A percentile compares a stretch with the other conserved stretches of the same genome.
These are phyloP conservation scores for Lasiosphaeria miniovina DNA, from an alignment of 495 filamentous ascomycete species.

Conservation along the genomic window DNA sequence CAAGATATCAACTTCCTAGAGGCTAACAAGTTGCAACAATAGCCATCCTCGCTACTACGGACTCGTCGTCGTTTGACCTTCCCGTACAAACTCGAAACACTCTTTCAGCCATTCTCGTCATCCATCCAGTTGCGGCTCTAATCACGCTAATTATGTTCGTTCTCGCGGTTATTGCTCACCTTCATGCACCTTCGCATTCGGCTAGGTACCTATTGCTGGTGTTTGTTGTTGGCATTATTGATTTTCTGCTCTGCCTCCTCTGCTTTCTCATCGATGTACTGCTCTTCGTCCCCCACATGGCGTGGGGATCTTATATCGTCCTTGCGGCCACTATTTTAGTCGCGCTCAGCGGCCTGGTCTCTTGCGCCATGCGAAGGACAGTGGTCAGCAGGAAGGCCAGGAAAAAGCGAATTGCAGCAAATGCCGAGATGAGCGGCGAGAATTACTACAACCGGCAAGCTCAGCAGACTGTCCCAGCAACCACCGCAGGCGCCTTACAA, in stretches of 20 bases:
- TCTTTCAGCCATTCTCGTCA: slow-evolving; percentile 85
- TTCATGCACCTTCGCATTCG: slow-evolving; percentile 90
- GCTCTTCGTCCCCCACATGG: slow-evolving; percentile 88
- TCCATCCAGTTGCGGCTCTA: slow-evolving; percentile 87
- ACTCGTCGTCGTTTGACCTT: slow-evolving; percentile 64
- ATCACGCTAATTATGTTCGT: slow-evolving; percentile 81
- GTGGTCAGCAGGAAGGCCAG: slow-evolving; percentile 88
- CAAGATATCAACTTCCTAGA: neutral
- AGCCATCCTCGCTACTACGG: slow-evolving; percentile 28
- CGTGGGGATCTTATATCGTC: slow-evolving; percentile 94
- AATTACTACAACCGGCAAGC: slow-evolving; percentile 81
- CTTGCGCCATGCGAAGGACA: slow-evolving; percentile 95
- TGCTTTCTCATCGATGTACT: slow-evolving; percentile 95
- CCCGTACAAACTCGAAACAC: slow-evolving; percentile 70
- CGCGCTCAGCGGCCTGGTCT: slow-evolving; percentile 76
- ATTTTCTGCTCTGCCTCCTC: slow-evolving; percentile 77
- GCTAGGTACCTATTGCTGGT: slow-evolving; percentile 80
- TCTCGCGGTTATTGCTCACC: slow-evolving; percentile 76
- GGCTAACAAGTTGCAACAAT: slow-evolving; percentile 32
- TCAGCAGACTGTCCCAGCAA: slow-evolving; percentile 40
- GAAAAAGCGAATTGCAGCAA: slow-evolving; percentile 86
- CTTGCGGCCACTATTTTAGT: slow-evolving; percentile 87
- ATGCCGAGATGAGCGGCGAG: slow-evolving; percentile 91
- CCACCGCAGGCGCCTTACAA: slow-evolving; percentile 44
- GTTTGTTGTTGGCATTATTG: slow-evolving; percentile 80